Conservation (phyloP, 2,329 filamentous ascomycete species). For the Zymoseptoria pseudotritici region DNA sequence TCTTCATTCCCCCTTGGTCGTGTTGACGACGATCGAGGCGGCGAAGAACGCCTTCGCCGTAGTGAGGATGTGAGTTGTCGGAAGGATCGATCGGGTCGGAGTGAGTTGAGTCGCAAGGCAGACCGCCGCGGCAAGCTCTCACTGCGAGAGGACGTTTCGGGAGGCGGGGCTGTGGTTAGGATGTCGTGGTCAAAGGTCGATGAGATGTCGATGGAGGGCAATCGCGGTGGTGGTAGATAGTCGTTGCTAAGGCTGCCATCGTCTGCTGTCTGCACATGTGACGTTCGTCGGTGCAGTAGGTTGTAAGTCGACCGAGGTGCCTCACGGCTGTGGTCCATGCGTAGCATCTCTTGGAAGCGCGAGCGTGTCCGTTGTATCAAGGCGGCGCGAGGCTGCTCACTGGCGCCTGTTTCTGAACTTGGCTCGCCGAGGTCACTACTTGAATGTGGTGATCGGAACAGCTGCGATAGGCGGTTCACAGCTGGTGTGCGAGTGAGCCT, state of each 20-base stretch:
- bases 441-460: constrained; percentile 2
- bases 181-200: constrained; percentile 31
- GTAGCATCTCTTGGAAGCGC: constrained; percentile 17
- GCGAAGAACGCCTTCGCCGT: constrained; percentile 47
- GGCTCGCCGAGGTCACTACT: not conserved
- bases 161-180: constrained; percentile 19
- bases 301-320: constrained; percentile 8
- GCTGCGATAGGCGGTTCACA: constrained; percentile 9
- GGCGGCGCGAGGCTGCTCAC: constrained; percentile 6
- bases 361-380: constrained; percentile 18
- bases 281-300: constrained; percentile 18
- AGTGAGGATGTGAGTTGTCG: constrained; percentile 39
- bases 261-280: constrained; percentile 19
- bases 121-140: constrained; percentile 24
- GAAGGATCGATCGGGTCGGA: constrained; percentile 29
- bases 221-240: constrained; percentile 21
- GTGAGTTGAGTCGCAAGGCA: constrained; percentile 20
- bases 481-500: not conserved
- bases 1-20: constrained; percentile 48
- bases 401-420: not conserved
- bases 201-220: constrained; percentile 28
- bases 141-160: constrained; percentile 18
- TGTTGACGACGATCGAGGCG: constrained; percentile 13
- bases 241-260: constrained; percentile 15
- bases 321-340: constrained; percentile 12